Percentiles rank a stretch among this genome's conserved stretches.
phyloP scores from a whole-genome alignment of 768 basidiomycete species.

The Lentinula lateritia region DNA sequence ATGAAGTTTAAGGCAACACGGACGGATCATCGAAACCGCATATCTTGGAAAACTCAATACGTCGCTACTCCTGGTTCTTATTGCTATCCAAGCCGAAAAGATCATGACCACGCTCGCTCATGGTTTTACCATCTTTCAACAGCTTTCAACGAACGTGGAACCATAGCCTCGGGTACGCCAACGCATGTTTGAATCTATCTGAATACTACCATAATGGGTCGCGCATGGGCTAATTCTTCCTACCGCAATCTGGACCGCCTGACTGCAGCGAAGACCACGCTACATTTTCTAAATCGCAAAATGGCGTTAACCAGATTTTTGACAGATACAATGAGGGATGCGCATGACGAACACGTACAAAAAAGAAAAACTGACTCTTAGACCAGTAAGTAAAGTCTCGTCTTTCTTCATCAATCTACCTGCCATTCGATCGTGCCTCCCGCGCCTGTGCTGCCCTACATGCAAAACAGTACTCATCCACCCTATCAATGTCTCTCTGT shows the following conservation, averaged over 20 bases:
- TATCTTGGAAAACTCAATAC: background rate
- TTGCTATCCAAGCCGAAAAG: too few species aligned
- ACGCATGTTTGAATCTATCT: background rate
- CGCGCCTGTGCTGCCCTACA: slow-evolving; percentile 52
- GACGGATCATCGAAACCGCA: background rate
- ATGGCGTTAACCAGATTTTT: background rate
- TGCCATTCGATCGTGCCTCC: slow-evolving; percentile 13
- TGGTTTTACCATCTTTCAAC: too few species aligned
- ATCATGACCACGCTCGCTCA: too few species aligned
- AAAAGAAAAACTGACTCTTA: background rate
- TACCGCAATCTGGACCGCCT: background rate
- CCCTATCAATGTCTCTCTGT: slow-evolving; percentile 61
- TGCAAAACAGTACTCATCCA: slow-evolving; percentile 66
- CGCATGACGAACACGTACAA: background rate
- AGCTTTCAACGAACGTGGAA: background rate
- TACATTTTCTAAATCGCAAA: background rate
- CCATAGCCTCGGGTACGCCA: background rate
- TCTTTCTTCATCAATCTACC: background rate
- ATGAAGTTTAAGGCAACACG: background rate
- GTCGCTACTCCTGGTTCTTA: too few species aligned
- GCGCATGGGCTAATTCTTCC: background rate
- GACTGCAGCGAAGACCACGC: background rate
- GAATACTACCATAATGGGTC: background rate
- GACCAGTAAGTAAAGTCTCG: background rate
- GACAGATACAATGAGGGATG: background rate